These are phyloP conservation scores for Cladophialophora exuberans DNA, from an alignment of 2,329 filamentous ascomycete genomes.

Conservation along the genomic window DNA sequence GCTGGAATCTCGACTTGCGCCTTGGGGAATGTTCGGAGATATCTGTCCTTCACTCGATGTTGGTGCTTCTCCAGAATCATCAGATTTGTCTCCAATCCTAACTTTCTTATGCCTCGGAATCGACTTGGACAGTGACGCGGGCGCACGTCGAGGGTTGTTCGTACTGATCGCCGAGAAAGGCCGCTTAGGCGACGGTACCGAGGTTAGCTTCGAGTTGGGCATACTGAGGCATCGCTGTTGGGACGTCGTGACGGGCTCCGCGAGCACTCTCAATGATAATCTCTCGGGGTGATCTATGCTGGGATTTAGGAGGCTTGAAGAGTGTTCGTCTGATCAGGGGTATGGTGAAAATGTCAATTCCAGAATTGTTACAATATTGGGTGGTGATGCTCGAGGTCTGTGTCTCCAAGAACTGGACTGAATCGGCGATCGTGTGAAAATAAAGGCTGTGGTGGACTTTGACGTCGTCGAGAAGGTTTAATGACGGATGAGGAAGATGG, in stretches of 20 bases:
- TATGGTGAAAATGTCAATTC: background rate
- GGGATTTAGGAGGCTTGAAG: background rate
- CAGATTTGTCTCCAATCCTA: conserved; percentile 17
- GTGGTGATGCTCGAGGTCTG: background rate
- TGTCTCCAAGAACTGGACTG: background rate
- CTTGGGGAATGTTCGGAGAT: conserved; percentile 1
- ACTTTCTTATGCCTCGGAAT: conserved; percentile 25
- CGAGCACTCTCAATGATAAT: background rate
- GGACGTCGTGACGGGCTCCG: background rate
- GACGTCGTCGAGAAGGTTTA: conserved; percentile 7
- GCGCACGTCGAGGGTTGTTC: conserved; percentile 16
- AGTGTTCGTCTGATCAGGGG: background rate
- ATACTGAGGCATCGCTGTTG: conserved; percentile 28
- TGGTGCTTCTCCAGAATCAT: conserved; percentile 1
- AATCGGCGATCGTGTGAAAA: background rate
- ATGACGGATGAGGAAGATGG: conserved; percentile 2
- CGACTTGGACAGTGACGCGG: conserved; percentile 24
- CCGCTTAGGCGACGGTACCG: conserved; percentile 23
- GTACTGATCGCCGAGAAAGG: conserved; percentile 16
- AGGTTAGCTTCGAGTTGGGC: conserved; percentile 8
- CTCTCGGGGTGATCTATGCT: background rate
- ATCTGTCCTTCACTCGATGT: background rate
- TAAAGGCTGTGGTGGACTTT: background rate
- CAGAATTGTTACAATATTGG: background rate
- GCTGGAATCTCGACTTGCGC: conserved; percentile 23